Base-by-base conservation (phyloP, 257 asterid genomes). In the Rubia yunnanensis region DNA sequence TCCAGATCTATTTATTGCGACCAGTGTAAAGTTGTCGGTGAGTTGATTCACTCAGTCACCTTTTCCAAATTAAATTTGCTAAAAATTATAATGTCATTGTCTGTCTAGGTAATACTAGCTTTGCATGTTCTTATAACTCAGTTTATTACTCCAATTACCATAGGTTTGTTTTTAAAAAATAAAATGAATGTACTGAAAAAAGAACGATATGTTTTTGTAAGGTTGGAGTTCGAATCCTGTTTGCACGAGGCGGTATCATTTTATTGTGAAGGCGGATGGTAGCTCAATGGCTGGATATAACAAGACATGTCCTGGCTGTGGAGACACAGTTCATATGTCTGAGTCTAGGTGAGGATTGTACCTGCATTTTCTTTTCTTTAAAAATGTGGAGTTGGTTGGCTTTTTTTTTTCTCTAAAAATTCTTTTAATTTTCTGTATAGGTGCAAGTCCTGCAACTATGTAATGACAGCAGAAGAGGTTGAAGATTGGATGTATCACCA, bases 1-100 rank as follows among this genome's bases (percentile, higher is more conserved):
- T 87, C 96, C 81, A 87, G 92, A 82, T 84, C 95, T 62, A 77
- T 87, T 63, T 92, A 92, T 67, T 92, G 98, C 76, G 98, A 92
- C 86, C 98, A 89, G 83, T 92, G 98, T 72, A 92, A 96, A 49
- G 98, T 92, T 66, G 98, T 92, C 59, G 98, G 98, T 91, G 92
- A 91, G 96, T 89, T 78, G 32, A 67, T 70, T 38, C 76, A 23
- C 77, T 68, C 80, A 78, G 62, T 75, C 63, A 27, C 31, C 18
- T 0, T 15, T 39, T 70, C n/a, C 52, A 2, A 0, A 44, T 44
- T 4, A 44, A 8, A 32, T 32, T 32, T 32, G 36, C 8, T 36
- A 36, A 0, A 36, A 44, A 14, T 15, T 44, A 44, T 1, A 5
- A 17, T 44, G 52, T 44, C 18, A n/a, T 39, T 39, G 48, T n/a